Base-by-base conservation (phyloP, 805 yeast genomes). In the Candida adriatica region DNA sequence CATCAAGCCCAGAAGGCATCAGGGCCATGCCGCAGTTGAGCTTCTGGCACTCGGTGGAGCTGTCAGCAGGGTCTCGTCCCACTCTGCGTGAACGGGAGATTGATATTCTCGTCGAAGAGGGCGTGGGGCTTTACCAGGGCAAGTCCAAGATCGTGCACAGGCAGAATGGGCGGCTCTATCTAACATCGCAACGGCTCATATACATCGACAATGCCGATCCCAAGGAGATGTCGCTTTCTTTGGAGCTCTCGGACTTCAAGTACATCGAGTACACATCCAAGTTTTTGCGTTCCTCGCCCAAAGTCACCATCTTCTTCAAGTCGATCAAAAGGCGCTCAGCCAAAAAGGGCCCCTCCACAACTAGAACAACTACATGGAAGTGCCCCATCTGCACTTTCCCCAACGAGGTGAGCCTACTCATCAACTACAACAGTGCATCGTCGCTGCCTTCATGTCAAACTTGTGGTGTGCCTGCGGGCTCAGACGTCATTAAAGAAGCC, bases 341-440 rank as follows among this genome's bases (percentile, higher is more conserved):
- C 30, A 30, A 28, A 16, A 21, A 33, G 26, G 30, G 15, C 13
- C 16, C 25, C 9, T 27, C 30, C 24, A 36, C 27, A 15, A 23
- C 28, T 8, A 35, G 25, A 17, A 24, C 35, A n/a, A 42, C 39
- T 2, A 39, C 34, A 18, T 90, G 98, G 98, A 68, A 70, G 2
- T 90, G 98, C 53, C 79, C 81, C n/a, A 88, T 92, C 4, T 90
- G 98, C 55, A 73, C 75, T n/a, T 82, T 65, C 50, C 64, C 77
- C 16, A 85, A 86, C 48, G 55, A 52, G 8, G 43, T 70, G 4
- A 50, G 54, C 6, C 42, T 51, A 7, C 53, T 53, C 10, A 50
- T 55, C 14, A 51, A 53, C 24, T 51, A 39, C 27, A 28, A 29
- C 16, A 53, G 46, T 10, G 30, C 41, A 1, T 42, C 49, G 8